Conservation (phyloP, 768 basidiomycete genomes). For the Mycena rosella region DNA sequence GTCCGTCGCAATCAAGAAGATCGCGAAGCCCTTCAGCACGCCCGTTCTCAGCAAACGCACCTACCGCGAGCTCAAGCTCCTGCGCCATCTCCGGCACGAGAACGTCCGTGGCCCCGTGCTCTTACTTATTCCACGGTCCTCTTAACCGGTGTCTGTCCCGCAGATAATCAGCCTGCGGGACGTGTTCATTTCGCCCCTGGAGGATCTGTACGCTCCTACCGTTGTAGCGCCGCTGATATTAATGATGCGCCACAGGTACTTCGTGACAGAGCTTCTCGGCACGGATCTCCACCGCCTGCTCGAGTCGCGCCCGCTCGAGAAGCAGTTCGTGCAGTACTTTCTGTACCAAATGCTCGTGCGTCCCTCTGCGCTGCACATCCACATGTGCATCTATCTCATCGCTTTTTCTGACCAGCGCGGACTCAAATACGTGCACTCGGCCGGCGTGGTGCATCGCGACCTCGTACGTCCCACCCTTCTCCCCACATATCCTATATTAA, state of each 20-base stretch:
- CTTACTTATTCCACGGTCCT: neutral
- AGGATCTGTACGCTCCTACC: constrained; percentile 88
- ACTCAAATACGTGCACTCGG: too few species aligned
- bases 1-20: constrained; percentile 99
- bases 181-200: constrained; percentile 98
- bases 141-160: constrained; percentile 7
- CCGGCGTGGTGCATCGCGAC: too few species aligned
- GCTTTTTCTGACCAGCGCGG: too few species aligned
- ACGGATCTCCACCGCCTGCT: constrained; percentile 97
- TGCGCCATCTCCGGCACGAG: constrained; percentile 98
- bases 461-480: too few species aligned
- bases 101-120: constrained; percentile 70
- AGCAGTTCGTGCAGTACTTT: too few species aligned
- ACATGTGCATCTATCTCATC: too few species aligned
- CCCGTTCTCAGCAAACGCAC: constrained; percentile 97
- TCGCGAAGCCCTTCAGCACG: constrained; percentile 99
- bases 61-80: too few species aligned
- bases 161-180: constrained; percentile 98
- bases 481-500: too few species aligned
- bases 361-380: too few species aligned
- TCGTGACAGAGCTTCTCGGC: constrained; percentile 97
- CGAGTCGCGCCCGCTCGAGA: constrained; percentile 96
- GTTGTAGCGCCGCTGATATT: too few species aligned
- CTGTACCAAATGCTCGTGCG: too few species aligned
- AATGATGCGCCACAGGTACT: constrained; percentile 91